Evolutionary conservation across 352 stramenopile genomes (phyloP), one percentile per base, ranked within the genome.

Genomic region (Pythium volutum): DNA sequence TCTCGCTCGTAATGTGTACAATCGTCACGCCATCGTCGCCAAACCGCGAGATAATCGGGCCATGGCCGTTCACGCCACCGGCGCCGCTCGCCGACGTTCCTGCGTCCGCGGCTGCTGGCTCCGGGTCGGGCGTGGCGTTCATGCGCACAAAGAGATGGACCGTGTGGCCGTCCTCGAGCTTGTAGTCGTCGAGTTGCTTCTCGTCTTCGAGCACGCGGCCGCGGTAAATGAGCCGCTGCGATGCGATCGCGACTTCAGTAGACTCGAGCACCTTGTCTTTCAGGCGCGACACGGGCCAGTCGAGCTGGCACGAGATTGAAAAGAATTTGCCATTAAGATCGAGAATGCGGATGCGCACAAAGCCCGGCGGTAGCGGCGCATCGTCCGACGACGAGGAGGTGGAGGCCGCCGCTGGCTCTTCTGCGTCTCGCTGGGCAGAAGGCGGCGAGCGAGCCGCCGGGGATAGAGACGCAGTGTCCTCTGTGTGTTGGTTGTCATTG

Each of bases 211-310:
- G 76, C 47, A 96, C 87, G 31, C 87, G 86, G 26, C 91, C 91
- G 23, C 90, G 79, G 62, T 97, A 98, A 60, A 98, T 98, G 34
- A 98, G 79, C 25, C 91, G 76, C 74, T 98, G 91, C 11, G 82
- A 77, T 12, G 74, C 33, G 3, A 89, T 65, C 0, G 80, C 65
- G 39, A 96, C 81, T 43, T 91, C 84, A 0, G 84, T 89, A 50
- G 74, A 75, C 58, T 92, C 83, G 36, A 83, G 55, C 48, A 96
- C 79, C 50, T 90, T 86, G 43, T 73, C 62, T 66, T 94, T 93
- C 55, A 94, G 71, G 22, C 65, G 62, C 23, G 66, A 45, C 23
- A 96, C 81, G 11, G 42, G 78, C 83, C 79, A 92, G 48, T 91
- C 81, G 36, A 89, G 62, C 14, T 64, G 59, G 45, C 83, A 90